These are phyloP conservation scores for Verticillium isaacii DNA, from an alignment of 2,329 filamentous ascomycete genomes.

Conservation along the genomic window DNA sequence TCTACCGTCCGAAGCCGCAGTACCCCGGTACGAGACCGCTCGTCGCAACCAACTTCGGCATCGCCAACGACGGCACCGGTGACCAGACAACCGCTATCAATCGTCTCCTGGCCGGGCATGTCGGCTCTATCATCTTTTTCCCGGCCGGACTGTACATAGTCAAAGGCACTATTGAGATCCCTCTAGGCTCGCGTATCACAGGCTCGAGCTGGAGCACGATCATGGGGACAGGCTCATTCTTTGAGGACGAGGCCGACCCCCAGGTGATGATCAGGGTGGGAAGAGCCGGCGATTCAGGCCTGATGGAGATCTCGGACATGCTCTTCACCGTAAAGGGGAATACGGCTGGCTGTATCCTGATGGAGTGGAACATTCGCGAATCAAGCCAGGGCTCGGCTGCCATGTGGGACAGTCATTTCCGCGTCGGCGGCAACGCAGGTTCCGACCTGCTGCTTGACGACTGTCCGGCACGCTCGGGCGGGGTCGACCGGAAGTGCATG, in stretches of 20 bases:
- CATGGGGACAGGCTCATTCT: slow-evolving; percentile 53
- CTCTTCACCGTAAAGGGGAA: slow-evolving; percentile 62
- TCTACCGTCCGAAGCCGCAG: too few species aligned
- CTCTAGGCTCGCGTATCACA: slow-evolving; percentile 58
- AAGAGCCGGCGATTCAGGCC: slow-evolving; percentile 51
- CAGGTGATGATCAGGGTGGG: slow-evolving; percentile 64
- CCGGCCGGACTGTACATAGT: slow-evolving; percentile 21
- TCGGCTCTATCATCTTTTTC: slow-evolving; percentile 14
- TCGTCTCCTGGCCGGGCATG: too few species aligned
- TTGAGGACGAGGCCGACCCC: slow-evolving; percentile 56
- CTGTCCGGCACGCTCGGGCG: slow-evolving; percentile 42
- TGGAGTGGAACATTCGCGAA: slow-evolving; percentile 66
- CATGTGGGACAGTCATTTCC: slow-evolving; percentile 51
- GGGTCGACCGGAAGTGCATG: slow-evolving; percentile 50
- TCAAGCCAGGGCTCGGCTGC: slow-evolving; percentile 36
- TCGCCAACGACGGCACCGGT: too few species aligned
- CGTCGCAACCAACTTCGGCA: too few species aligned
- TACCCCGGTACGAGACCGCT: too few species aligned
- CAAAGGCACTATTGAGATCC: slow-evolving; percentile 34
- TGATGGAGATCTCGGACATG: slow-evolving; percentile 65
- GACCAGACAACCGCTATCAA: too few species aligned
- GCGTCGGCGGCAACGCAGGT: slow-evolving; percentile 67
- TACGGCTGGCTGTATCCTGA: slow-evolving; percentile 64
- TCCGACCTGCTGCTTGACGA: slow-evolving; percentile 58
- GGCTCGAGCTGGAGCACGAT: slow-evolving; percentile 67